Evolutionary conservation across 1,284 basidiomycete species (phyloP).

Genomic region (Puccinia novopanici): DNA sequence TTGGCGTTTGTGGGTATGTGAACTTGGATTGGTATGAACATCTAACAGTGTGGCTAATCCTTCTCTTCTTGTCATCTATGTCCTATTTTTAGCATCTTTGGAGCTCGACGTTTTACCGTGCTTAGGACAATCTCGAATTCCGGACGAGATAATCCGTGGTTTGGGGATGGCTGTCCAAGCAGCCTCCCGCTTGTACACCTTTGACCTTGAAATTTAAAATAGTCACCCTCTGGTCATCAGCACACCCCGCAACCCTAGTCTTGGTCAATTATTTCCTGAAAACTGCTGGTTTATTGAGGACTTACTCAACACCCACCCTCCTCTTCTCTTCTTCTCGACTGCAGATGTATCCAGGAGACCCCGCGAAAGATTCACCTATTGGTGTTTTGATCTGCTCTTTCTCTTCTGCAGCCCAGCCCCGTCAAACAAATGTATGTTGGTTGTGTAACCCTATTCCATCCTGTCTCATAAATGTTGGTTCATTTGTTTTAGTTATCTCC

Average conservation of each 20-base stretch:
- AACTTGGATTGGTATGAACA: neutral
- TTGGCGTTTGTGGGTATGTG: conserved; percentile 68
- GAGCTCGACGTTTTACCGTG: conserved; percentile 77
- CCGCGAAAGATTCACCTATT: conserved; percentile 84
- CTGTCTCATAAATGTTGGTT: conserved; percentile 16
- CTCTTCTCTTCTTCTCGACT: no score
- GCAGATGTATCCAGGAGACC: conserved; percentile 66
- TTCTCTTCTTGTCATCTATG: conserved; percentile 38
- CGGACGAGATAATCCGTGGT: conserved; percentile 71
- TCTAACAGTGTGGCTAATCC: neutral
- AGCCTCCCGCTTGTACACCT: conserved; percentile 72
- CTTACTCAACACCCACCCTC: no score
- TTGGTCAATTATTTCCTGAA: neutral
- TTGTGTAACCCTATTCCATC: neutral
- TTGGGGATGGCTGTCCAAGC: conserved; percentile 73
- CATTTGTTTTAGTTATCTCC: conserved; percentile 16
- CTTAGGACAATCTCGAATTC: conserved; percentile 70
- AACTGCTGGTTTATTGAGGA: conserved; percentile 54
- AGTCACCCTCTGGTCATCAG: neutral
- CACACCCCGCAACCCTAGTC: neutral
- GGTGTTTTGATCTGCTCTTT: conserved; percentile 89
- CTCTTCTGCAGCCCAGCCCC: conserved; percentile 65
- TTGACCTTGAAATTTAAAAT: conserved; percentile 55
- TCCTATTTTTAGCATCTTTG: conserved; percentile 63
- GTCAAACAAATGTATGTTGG: neutral